A percentile compares a stretch with the other conserved stretches of the same genome.
Conservation (phyloP, 805 yeast genomes). For the Hemisphaericaspora nanyangensis region DNA sequence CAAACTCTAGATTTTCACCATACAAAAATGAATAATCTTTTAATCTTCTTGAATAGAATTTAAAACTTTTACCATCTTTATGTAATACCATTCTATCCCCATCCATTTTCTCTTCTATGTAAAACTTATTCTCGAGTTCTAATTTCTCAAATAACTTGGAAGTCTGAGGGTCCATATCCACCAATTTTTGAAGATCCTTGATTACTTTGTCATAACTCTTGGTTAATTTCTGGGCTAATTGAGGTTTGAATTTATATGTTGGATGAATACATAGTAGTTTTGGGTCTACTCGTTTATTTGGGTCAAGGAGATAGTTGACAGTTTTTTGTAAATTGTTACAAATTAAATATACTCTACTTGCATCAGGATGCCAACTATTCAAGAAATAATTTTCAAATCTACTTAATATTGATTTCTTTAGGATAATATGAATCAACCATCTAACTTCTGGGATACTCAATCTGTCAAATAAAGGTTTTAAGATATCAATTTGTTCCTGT, state of each 20-base stretch:
- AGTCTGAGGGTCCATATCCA: constrained; percentile 18
- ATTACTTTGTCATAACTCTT: constrained; percentile 46
- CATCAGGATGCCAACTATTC: constrained; percentile 74
- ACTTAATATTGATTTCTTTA: constrained; percentile 58
- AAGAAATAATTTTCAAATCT: constrained; percentile 59
- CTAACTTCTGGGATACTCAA: constrained; percentile 61
- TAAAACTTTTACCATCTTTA: constrained; percentile 41
- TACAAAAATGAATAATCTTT: constrained; percentile 71
- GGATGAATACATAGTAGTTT: constrained; percentile 41
- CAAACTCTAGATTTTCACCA: constrained; percentile 49
- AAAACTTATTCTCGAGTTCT: constrained; percentile 36
- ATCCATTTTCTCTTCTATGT: constrained; percentile 87
- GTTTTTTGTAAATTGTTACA: constrained; percentile 62
- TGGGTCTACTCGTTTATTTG: constrained; percentile 37
- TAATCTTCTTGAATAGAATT: constrained; percentile 62
- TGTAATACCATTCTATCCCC: constrained; percentile 89
- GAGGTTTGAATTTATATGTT: constrained; percentile 68
- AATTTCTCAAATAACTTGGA: constrained; percentile 12
- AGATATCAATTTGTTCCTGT: constrained; percentile 37
- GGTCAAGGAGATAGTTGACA: constrained; percentile 53
- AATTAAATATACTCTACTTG: constrained; percentile 57
- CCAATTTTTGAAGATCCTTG: constrained; percentile 34
- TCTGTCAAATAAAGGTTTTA: constrained; percentile 47
- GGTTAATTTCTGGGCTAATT: constrained; percentile 57
- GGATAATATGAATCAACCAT: constrained; percentile 64